Evolutionary conservation across 2,329 filamentous ascomycete species (phyloP).

Genomic region (Sclerotinia trifoliorum): DNA sequence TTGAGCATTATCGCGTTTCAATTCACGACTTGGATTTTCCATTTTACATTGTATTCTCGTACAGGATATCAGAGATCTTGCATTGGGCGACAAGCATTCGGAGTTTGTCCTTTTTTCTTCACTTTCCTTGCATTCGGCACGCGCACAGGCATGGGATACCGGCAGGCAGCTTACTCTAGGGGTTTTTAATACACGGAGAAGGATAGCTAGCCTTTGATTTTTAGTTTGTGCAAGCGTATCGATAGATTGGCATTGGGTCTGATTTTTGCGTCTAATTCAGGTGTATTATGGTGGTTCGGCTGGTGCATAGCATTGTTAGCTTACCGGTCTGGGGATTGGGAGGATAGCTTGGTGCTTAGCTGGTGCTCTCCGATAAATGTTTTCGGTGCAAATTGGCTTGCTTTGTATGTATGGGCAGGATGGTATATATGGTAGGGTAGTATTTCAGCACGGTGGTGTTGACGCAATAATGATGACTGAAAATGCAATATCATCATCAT

Average conservation of each 20-base stretch:
- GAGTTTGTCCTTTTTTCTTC: not conserved
- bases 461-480: not conserved
- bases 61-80: not conserved
- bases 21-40: not conserved
- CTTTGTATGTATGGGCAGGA: not conserved
- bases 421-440: not conserved
- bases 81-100: not conserved
- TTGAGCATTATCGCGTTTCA: not conserved
- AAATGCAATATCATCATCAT: slow-evolving; percentile 1
- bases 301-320: slow-evolving; percentile 19
- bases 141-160: slow-evolving; percentile 11
- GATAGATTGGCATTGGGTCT: not conserved
- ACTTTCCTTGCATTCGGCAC: slow-evolving; percentile 2
- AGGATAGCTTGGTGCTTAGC: slow-evolving; percentile 22
- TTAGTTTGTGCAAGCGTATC: slow-evolving; percentile 9
- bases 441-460: not conserved
- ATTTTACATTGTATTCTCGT: slow-evolving; percentile 8
- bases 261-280: not conserved
- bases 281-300: slow-evolving; percentile 15
- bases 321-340: slow-evolving; percentile 21
- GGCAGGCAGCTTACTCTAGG: slow-evolving; percentile 21
- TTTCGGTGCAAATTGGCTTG: not conserved
- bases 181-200: slow-evolving; percentile 15
- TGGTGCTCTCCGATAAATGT: not conserved
- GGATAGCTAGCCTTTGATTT: slow-evolving; percentile 23